These are phyloP conservation scores for Aureobasidium sp. DNA, from an alignment of 2,329 filamentous ascomycete genomes.

Conservation along the genomic window DNA sequence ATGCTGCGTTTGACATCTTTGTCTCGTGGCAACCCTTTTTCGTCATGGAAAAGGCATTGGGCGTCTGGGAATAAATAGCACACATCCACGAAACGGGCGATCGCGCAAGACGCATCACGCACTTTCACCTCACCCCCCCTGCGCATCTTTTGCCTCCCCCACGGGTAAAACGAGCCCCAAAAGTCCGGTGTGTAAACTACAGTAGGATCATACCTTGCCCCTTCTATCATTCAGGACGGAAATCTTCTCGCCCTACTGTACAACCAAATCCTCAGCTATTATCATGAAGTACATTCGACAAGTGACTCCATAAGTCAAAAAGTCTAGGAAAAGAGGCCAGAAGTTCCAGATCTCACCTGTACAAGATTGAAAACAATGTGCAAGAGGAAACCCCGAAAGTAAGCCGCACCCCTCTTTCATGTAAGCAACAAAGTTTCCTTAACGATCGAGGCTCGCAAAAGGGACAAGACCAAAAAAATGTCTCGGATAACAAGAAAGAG, in stretches of 20 bases:
- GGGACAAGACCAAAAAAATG: not conserved
- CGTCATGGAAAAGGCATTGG: not conserved
- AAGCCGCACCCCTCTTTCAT: not conserved
- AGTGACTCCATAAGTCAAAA: not conserved
- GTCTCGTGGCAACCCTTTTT: not conserved
- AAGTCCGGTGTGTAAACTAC: not conserved
- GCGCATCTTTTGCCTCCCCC: not conserved
- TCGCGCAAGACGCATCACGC: not conserved
- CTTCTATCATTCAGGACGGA: not conserved
- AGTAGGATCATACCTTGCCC: not conserved
- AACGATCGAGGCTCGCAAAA: not conserved
- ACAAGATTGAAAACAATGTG: not conserved
- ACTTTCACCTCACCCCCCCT: not conserved
- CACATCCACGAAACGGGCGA: not conserved
- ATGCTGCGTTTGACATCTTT: not conserved
- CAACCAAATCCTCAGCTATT: not conserved
- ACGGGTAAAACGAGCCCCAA: not conserved
- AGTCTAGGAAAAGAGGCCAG: not conserved
- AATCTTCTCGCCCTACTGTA: not conserved
- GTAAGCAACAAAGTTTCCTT: not conserved
- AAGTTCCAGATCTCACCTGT: not conserved
- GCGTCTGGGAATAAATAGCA: not conserved
- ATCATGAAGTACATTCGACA: not conserved
- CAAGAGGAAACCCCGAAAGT: not conserved
- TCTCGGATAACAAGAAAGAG: not conserved